A percentile compares a stretch with the other conserved stretches of the same genome.
These are phyloP conservation scores for Pseudogymnoascus sp. DNA, from an alignment of 2,329 filamentous ascomycete species.

Conservation along the genomic window DNA sequence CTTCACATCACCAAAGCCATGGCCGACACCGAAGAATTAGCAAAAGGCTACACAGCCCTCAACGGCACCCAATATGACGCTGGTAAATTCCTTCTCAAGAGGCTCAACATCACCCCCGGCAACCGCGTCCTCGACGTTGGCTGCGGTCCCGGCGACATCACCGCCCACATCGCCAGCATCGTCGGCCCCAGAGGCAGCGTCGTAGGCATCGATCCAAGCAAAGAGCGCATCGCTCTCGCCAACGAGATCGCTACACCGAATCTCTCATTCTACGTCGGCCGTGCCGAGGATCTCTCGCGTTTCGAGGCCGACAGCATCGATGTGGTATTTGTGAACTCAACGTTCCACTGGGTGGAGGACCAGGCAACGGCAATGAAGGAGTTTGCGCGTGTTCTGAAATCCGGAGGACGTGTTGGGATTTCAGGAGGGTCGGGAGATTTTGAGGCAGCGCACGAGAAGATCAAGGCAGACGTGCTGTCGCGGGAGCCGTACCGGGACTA, in stretches of 20 bases:
- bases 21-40: constrained; percentile 24
- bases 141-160: constrained; percentile 29
- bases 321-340: constrained; percentile 23
- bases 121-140: constrained; percentile 29
- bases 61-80: constrained; percentile 24
- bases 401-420: constrained; percentile 14
- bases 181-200: constrained; percentile 17
- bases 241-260: constrained; percentile 22
- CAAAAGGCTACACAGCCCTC: constrained; percentile 22
- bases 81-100: constrained; percentile 22
- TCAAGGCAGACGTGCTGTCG: constrained; percentile 21
- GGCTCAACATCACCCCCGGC: constrained; percentile 17
- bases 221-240: background rate
- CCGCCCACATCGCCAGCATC: constrained; percentile 21
- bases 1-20: background rate
- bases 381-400: constrained; percentile 21
- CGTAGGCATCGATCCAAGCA: constrained; percentile 31
- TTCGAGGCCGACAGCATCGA: constrained; percentile 22
- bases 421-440: background rate
- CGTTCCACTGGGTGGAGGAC: constrained; percentile 26
- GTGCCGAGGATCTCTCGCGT: constrained; percentile 24
- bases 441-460: background rate
- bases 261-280: constrained; percentile 20
- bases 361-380: constrained; percentile 20
- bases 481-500: constrained; percentile 22